Base-by-base conservation (phyloP, 2,329 filamentous ascomycete genomes). In the Zymoseptoria ardabiliae region DNA sequence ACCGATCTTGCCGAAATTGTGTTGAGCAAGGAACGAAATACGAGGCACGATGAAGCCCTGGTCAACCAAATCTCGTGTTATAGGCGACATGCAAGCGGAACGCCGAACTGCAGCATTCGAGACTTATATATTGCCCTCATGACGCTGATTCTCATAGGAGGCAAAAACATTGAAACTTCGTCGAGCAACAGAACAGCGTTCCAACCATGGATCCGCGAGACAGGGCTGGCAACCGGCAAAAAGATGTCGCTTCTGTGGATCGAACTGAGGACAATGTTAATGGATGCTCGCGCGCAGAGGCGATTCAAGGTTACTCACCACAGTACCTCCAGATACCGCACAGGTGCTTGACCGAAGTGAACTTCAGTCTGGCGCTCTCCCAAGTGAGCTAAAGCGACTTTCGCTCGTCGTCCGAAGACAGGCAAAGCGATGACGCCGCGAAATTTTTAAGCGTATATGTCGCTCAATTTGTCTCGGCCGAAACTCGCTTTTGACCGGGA, bases 261-360 rank as follows among this genome's bases (percentile, higher is more conserved):
- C 55, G 55, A 56, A 56, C 51, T 53, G 51, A 19, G n/a, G 22
- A 28, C 8, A 19, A 53, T 53, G 51, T 53, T 25, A 53, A 19
- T 25, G 22, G 28, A 53, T 28, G 51, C 20, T 53, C 28, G 51
- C 8, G 51, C 22, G 22, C 17, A 11, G 4, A 17, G 13, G 13
- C 19, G 22, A 21, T 22, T 53, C 17, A 25, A 28, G 35, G 11
- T 51, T 45, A 41, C 56, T 50, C 58, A 61, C 56, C 58, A 58
- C 58, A 63, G 61, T 63, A 63, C 58, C 61, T 63, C 61, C 61
- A 63, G 61, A 63, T 63, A 63, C 61, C 61, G 61, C 61, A 63
- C 61, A 62, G 22, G 45, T 53, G 53, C 54, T 23, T 53, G 21
- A 63, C 61, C 50, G 20, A 58, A 63, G 61, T 63, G 17, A 23